Conservation (phyloP, 2,329 filamentous ascomycete species). For the Fusarium sp. region DNA sequence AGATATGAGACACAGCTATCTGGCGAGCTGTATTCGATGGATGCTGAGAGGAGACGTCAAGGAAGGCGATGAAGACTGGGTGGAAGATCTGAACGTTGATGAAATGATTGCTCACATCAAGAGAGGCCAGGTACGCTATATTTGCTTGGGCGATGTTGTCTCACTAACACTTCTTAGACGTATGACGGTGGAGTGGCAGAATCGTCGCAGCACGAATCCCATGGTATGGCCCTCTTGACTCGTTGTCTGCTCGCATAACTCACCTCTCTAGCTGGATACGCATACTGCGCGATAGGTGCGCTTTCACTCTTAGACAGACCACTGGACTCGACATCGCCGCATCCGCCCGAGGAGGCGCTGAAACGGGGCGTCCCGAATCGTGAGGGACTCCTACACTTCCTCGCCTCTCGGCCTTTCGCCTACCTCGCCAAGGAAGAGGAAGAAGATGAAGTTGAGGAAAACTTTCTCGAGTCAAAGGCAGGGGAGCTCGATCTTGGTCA, state of each 20-base stretch:
- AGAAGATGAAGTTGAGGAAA: constrained; percentile 57
- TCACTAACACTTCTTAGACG: constrained; percentile 59
- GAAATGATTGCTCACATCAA: constrained; percentile 76
- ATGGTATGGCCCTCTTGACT: constrained; percentile 64
- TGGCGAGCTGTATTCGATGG: constrained; percentile 83
- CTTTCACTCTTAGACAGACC: constrained; percentile 79
- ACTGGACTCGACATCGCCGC: constrained; percentile 44
- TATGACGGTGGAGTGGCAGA: constrained; percentile 90
- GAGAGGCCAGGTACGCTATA: constrained; percentile 60
- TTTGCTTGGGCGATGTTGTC: background rate
- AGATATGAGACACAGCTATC: constrained; percentile 90
- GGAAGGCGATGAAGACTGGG: constrained; percentile 62
- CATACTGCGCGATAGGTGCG: constrained; percentile 86
- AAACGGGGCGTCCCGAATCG: constrained; percentile 50
- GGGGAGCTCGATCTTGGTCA: constrained; percentile 52
- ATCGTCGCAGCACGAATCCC: constrained; percentile 81
- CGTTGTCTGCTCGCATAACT: constrained; percentile 5
- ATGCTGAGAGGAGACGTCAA: constrained; percentile 74
- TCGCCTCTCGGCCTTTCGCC: constrained; percentile 71
- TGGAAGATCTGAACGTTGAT: constrained; percentile 80
- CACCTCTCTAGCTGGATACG: constrained; percentile 76
- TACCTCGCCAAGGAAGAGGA: constrained; percentile 63
- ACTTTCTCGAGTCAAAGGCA: constrained; percentile 50
- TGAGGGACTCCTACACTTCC: constrained; percentile 59
- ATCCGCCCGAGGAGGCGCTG: constrained; percentile 42